Base-by-base conservation (phyloP, 2,329 filamentous ascomycete species). In the Penicillium fuscoglaucum region DNA sequence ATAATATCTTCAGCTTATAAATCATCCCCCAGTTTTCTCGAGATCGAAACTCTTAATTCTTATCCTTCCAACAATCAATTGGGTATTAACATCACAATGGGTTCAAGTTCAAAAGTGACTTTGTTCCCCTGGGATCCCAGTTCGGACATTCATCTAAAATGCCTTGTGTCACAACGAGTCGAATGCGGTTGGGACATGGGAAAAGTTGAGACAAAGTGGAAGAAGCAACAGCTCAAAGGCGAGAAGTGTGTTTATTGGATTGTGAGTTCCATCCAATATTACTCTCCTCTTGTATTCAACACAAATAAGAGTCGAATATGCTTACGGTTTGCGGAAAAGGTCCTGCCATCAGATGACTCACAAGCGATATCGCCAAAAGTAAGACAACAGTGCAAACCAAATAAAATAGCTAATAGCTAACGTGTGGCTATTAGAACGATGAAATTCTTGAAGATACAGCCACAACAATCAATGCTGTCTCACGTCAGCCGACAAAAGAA, bases 211-310 rank as follows among this genome's bases (percentile, higher is more conserved):
- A 45, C n/a, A 1, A 44, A 52, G 29, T 67, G 65, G 65, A 52
- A 40, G 35, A 39, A 58, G 6, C 39, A 51, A n/a, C 65, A 67
- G 39, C 49, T 46, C 1, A 52, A 52, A 19, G 65, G 65, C n/a
- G 39, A 46, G 9, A 67, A 67, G 13, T 66, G 63, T 26, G 62
- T 67, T 8, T 66, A 62, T 45, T 67, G 65, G 65, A 65, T 67
- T 59, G 65, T 67, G 35, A 64, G 60, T 52, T 28, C 0, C 26
- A 39, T 12, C 9, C 15, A n/a, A 29, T 13, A 2, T 9, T 28
- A 2, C 3, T n/a, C 6, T 35, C 17, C 1, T 10, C 4, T 44
- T 40, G 1, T 15, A 24, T 47, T 45, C 21, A 39, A 53, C 4
- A 8, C 4, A 35, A 9, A 13, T 1, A 39, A 4, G 10, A n/a